Percentiles rank a stretch among this genome's conserved stretches.
phyloP scores from a whole-genome alignment of 2,329 filamentous ascomycete species.

The Zymoseptoria crescenta region DNA sequence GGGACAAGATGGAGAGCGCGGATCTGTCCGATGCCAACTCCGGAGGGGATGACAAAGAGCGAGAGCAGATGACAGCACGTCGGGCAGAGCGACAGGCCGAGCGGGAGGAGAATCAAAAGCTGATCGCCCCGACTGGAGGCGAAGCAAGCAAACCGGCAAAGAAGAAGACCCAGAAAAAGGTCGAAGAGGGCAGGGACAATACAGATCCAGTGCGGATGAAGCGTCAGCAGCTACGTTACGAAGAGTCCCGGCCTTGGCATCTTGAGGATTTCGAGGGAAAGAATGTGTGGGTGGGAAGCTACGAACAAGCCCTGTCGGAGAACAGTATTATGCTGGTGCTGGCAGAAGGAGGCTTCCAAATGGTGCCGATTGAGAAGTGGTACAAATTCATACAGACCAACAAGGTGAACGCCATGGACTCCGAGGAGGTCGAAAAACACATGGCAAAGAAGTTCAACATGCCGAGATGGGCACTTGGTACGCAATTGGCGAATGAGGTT shows the following conservation, averaged over 20 bases:
- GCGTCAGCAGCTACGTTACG: constrained; percentile 62
- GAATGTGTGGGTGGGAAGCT: constrained; percentile 86
- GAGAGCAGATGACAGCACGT: constrained; percentile 49
- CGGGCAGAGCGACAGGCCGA: constrained; percentile 77
- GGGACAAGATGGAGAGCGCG: constrained; percentile 45
- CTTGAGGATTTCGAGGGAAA: constrained; percentile 94
- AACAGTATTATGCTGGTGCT: constrained; percentile 70
- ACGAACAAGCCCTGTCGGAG: constrained; percentile 81
- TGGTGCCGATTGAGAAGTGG: constrained; percentile 92
- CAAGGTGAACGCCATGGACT: constrained; percentile 56
- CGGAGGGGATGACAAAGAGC: constrained; percentile 56
- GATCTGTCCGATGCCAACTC: constrained; percentile 22
- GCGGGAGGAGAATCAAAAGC: constrained; percentile 76
- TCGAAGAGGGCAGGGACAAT: constrained; percentile 74
- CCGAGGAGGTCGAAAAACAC: constrained; percentile 76
- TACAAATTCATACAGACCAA: constrained; percentile 74
- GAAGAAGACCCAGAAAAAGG: constrained; percentile 67
- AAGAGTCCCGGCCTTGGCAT: constrained; percentile 94
- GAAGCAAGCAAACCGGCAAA: constrained; percentile 46
- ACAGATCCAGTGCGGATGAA: constrained; percentile 65
- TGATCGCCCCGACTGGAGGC: constrained; percentile 78
- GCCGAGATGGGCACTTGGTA: constrained; percentile 71
- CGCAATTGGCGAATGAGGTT: constrained; percentile 40
- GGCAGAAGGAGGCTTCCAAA: constrained; percentile 60
- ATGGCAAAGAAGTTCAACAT: constrained; percentile 73